These are phyloP conservation scores for Hymenochaete sp. DNA, from an alignment of 1,284 basidiomycete species.

Conservation along the genomic window DNA sequence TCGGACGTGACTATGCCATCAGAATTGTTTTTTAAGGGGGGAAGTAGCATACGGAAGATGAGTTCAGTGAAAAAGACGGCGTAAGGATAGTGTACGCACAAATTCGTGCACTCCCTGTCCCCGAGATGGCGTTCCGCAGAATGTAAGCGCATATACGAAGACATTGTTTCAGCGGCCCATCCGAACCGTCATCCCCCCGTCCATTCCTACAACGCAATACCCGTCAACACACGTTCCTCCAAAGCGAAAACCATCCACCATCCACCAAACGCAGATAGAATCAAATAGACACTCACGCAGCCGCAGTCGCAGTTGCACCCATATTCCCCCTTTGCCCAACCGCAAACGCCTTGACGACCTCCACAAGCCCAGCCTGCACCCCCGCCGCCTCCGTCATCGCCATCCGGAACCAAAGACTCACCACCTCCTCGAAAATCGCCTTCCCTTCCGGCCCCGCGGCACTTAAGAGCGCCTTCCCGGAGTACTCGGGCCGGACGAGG, in stretches of 20 bases:
- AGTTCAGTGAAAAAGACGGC: slow-evolving; percentile 14
- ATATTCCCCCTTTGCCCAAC: slow-evolving; percentile 37
- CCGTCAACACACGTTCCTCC: not conserved
- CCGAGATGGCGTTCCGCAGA: slow-evolving; percentile 61
- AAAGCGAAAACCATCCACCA: not conserved
- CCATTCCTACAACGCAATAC: slow-evolving; percentile 1
- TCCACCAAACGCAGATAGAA: not conserved
- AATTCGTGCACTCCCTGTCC: slow-evolving; percentile 43
- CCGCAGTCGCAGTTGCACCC: not conserved
- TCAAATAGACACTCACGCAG: slow-evolving; percentile 15
- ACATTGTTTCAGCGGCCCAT: slow-evolving; percentile 56
- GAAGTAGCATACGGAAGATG: no score
- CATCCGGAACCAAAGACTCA: slow-evolving; percentile 82
- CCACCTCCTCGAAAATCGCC: slow-evolving; percentile 84
- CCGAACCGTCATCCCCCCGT: slow-evolving; percentile 5
- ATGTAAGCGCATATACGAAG: slow-evolving; percentile 75
- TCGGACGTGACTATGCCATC: slow-evolving; percentile 20
- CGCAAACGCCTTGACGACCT: slow-evolving; percentile 61
- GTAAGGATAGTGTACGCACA: slow-evolving; percentile 36
- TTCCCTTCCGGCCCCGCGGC: no score
- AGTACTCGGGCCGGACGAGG: slow-evolving; percentile 71
- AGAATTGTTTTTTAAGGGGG: no score
- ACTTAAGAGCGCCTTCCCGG: slow-evolving; percentile 72
- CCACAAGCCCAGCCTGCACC: slow-evolving; percentile 70
- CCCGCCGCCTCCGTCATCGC: slow-evolving; percentile 76